Evolutionary conservation across 139 green algal species (phyloP), one percentile per base, ranked within the genome.

Genomic region (Chlorella sorokiniana): DNA sequence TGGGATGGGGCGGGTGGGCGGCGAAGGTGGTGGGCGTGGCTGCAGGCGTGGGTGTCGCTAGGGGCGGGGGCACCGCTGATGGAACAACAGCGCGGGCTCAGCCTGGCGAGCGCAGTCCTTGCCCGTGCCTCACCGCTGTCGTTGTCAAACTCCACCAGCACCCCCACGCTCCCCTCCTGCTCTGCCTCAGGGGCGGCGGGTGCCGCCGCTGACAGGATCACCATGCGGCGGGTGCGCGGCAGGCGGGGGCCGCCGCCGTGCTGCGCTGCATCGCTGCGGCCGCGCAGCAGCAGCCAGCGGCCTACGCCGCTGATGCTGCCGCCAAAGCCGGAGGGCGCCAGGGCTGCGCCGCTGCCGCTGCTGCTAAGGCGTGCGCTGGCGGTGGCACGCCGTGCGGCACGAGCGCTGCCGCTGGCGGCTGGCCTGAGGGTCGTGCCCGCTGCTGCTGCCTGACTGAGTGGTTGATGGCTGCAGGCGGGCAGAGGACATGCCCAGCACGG

Each of bases 61-160:
- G 68, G 29, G 14, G 27, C 38, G 9, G 35, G 27, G 62, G 29
- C 29, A 31, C 29, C 59, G 10, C 1, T 6, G 25, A 48, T 14
- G 37, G 37, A 73, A 22, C 38, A 52, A 18, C 65, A 18, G 1
- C n/a, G n/a, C n/a, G n/a, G n/a, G n/a, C n/a, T n/a, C n/a, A n/a
- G n/a, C n/a, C n/a, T n/a, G n/a, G n/a, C n/a, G n/a, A n/a, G n/a
- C n/a, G n/a, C n/a, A n/a, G n/a, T n/a, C n/a, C n/a, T n/a, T n/a
- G n/a, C n/a, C n/a, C n/a, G n/a, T n/a, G 56, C 1, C 73, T 79
- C 73, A 79, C 73, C 73, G 52, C 52, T 54, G 1, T 69, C 52
- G 9, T 79, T 79, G 27, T 79, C 73, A 69, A 79, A 79, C 38
- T 68, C 54, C 3, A 79, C 73, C 8, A 54, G 52, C 52, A 79